A percentile compares a stretch with the other conserved stretches of the same genome.
Conservation (phyloP, 306 rosid genomes). For the Glycine tomentella region DNA sequence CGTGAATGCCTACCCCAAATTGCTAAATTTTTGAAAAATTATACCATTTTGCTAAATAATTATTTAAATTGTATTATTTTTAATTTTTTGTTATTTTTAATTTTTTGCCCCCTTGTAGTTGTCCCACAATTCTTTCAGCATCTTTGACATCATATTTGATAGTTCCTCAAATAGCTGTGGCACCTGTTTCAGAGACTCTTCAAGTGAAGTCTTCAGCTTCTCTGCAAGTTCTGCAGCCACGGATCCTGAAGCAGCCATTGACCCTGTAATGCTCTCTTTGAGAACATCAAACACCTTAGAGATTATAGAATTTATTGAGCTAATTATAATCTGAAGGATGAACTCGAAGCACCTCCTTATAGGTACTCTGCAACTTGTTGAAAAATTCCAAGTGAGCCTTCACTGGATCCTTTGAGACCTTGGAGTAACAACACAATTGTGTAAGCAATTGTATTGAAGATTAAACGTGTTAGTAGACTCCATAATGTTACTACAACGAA, state of each 20-base stretch:
- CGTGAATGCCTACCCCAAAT: too few relatives aligned
- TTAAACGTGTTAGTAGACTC: constrained; percentile 52
- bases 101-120: constrained; percentile 56
- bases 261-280: constrained; percentile 44
- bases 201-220: constrained; percentile 54
- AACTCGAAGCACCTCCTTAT: constrained; percentile 49
- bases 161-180: constrained; percentile 48
- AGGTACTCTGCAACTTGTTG: constrained; percentile 47
- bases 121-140: constrained; percentile 56
- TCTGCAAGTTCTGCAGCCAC: constrained; percentile 48
- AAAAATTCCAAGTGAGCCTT: constrained; percentile 44
- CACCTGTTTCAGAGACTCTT: constrained; percentile 33
- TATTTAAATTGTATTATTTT: too few relatives aligned
- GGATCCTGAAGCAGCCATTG: constrained; percentile 43
- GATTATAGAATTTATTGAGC: constrained; percentile 1
- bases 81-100: too few relatives aligned
- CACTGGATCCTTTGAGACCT: constrained; percentile 51
- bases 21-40: too few relatives aligned
- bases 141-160: constrained; percentile 43
- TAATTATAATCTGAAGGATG: constrained; percentile 42
- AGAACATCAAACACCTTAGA: constrained; percentile 54
- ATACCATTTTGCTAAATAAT: too few relatives aligned
- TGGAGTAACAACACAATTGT: constrained; percentile 52
- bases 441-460: constrained; percentile 55
- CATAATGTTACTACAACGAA: constrained; percentile 41